Conservation (phyloP, 1,284 basidiomycete genomes). For the Hemileia vastatrix region DNA sequence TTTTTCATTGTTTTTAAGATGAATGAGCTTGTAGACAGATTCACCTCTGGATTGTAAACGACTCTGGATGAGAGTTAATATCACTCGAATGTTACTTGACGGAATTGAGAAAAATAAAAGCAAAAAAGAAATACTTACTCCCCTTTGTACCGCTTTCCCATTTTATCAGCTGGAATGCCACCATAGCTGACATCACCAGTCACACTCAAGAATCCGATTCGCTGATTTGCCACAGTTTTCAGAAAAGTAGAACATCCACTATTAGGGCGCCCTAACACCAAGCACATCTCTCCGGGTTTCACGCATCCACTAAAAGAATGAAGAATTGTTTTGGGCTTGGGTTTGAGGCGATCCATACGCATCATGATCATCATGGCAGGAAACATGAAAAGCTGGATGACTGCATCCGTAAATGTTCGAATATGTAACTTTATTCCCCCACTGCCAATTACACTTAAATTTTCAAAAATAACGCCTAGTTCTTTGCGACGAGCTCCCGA, state of each 20-base stretch:
- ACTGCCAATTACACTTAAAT: constrained; percentile 61
- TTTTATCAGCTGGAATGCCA: constrained; percentile 46
- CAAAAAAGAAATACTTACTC: constrained; percentile 46
- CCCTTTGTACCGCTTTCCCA: constrained; percentile 16
- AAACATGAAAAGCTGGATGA: constrained; percentile 54
- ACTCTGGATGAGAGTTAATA: constrained; percentile 31
- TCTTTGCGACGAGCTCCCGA: constrained; percentile 73
- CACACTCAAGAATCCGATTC: constrained; percentile 43
- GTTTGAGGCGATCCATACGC: constrained; percentile 33
- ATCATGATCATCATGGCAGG: constrained; percentile 48
- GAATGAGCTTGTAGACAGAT: too few species aligned
- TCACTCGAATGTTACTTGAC: too few species aligned
- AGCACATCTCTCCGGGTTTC: constrained; percentile 56
- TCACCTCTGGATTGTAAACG: constrained; percentile 22
- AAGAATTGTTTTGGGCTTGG: constrained; percentile 35
- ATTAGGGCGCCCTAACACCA: constrained; percentile 51
- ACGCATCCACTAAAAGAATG: constrained; percentile 61
- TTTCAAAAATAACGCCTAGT: constrained; percentile 63
- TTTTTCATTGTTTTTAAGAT: neutral
- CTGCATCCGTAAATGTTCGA: constrained; percentile 52
- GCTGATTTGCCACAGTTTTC: constrained; percentile 44
- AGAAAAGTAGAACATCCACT: constrained; percentile 48
- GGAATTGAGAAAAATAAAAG: too few species aligned
- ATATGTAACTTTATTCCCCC: constrained; percentile 51
- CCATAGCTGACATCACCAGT: constrained; percentile 59